Evolutionary conservation across 2,329 filamentous ascomycete species (phyloP).

Genomic region (Colletotrichum sp.): DNA sequence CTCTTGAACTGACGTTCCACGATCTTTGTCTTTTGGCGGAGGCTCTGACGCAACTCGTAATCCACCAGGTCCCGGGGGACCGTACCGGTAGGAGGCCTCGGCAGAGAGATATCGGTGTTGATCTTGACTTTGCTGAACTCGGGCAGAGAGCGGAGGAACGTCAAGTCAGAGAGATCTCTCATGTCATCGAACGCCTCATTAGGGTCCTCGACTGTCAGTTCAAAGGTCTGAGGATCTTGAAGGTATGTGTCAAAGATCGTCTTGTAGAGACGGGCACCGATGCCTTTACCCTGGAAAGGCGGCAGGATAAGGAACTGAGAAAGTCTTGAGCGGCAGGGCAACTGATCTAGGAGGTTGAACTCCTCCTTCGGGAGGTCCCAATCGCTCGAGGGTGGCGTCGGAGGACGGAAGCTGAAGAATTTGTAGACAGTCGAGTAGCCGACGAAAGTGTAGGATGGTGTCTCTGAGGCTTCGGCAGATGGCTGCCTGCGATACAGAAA

Average conservation of each 20-base stretch:
- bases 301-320: slow-evolving; percentile 94
- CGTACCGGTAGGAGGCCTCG: slow-evolving; percentile 44
- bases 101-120: slow-evolving; percentile 55
- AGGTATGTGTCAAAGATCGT: slow-evolving; percentile 76
- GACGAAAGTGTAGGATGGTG: slow-evolving; percentile 76
- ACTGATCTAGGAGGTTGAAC: slow-evolving; percentile 57
- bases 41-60: slow-evolving; percentile 53
- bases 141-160: slow-evolving; percentile 63
- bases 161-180: slow-evolving; percentile 76
- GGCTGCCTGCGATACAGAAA: slow-evolving; percentile 76
- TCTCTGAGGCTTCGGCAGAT: slow-evolving; percentile 40
- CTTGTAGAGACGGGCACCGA: slow-evolving; percentile 82
- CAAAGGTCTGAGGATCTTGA: slow-evolving; percentile 70
- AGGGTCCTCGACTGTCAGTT: slow-evolving; percentile 93
- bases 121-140: slow-evolving; percentile 63
- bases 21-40: slow-evolving; percentile 73
- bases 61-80: slow-evolving; percentile 62
- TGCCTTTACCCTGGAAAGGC: slow-evolving; percentile 81
- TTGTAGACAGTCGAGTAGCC: slow-evolving; percentile 92
- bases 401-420: slow-evolving; percentile 71
- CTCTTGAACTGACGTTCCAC: slow-evolving; percentile 77
- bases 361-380: slow-evolving; percentile 52
- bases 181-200: slow-evolving; percentile 85
- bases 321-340: slow-evolving; percentile 81
- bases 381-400: slow-evolving; percentile 46